Evolutionary conservation across 148 eudicot genomes (phyloP).

Genomic region (Vaccinium myrtillus): DNA sequence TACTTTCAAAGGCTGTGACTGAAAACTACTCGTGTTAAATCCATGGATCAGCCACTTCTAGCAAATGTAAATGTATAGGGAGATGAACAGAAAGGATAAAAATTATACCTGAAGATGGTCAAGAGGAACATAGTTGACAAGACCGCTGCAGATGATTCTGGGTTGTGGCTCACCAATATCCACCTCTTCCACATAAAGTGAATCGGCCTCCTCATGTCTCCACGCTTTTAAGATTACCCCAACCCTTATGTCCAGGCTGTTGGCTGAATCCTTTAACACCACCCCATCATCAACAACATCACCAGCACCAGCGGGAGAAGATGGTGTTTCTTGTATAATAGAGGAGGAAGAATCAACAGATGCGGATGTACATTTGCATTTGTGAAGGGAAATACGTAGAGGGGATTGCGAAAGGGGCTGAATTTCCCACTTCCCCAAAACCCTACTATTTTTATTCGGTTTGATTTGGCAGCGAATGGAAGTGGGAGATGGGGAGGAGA

Average conservation of each 20-base stretch:
- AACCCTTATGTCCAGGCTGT: conserved; percentile 70
- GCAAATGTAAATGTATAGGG: neutral
- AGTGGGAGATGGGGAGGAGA: neutral
- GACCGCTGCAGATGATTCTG: conserved; percentile 89
- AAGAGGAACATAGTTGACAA: conserved; percentile 67
- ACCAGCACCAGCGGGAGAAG: conserved; percentile 13
- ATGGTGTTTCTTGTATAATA: conserved; percentile 11
- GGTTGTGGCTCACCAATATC: conserved; percentile 75
- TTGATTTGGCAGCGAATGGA: neutral
- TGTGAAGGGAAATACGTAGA: neutral
- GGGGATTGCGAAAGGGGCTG: conserved; percentile 15
- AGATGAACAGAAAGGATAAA: neutral
- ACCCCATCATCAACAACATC: neutral
- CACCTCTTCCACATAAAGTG: conserved; percentile 87
- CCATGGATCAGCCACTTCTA: neutral
- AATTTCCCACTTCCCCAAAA: neutral
- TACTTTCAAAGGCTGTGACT: neutral
- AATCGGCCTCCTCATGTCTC: conserved; percentile 83
- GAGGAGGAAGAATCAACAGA: neutral
- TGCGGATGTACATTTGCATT: conserved; percentile 6
- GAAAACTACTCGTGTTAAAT: neutral
- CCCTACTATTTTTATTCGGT: neutral
- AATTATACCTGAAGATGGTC: conserved; percentile 61
- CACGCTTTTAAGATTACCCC: conserved; percentile 69
- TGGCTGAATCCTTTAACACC: conserved; percentile 41